These are phyloP conservation scores for Botrytis porri DNA, from an alignment of 2,329 filamentous ascomycete genomes.

Conservation along the genomic window DNA sequence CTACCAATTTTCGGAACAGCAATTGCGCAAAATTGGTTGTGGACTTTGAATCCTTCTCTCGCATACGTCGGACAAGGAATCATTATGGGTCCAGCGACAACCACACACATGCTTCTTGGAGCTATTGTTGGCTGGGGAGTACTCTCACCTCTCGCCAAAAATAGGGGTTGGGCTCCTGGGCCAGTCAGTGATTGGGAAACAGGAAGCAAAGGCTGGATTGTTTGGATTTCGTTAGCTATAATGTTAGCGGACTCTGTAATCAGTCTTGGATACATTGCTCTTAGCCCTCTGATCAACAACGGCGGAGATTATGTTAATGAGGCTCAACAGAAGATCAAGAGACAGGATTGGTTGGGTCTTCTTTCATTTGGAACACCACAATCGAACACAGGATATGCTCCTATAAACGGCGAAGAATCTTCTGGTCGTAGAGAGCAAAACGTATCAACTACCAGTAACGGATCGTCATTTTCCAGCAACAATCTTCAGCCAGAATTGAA, in stretches of 20 bases:
- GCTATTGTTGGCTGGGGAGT: conserved; percentile 88
- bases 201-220: conserved; percentile 97
- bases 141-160: conserved; percentile 83
- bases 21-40: conserved; percentile 80
- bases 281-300: conserved; percentile 58
- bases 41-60: conserved; percentile 95
- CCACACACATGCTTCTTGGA: conserved; percentile 90
- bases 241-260: conserved; percentile 94
- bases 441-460: conserved; percentile 22
- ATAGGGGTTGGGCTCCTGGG: conserved; percentile 84
- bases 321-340: conserved; percentile 30
- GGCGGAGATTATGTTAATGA: conserved; percentile 41
- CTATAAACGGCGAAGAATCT: conserved; percentile 24
- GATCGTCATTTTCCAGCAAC: neutral
- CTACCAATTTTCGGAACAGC: conserved; percentile 80
- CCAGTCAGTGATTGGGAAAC: conserved; percentile 83
- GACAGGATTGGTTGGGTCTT: conserved; percentile 35
- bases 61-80: conserved; percentile 97
- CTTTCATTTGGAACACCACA: conserved; percentile 25
- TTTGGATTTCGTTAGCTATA: conserved; percentile 93
- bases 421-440: conserved; percentile 21
- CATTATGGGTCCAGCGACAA: conserved; percentile 96
- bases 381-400: conserved; percentile 32
- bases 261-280: conserved; percentile 75
- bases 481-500: conserved; percentile 21